Evolutionary conservation across 805 yeast genomes (phyloP), one percentile per base, ranked within the genome.

Genomic region (Cyberlindnera maclurae): DNA sequence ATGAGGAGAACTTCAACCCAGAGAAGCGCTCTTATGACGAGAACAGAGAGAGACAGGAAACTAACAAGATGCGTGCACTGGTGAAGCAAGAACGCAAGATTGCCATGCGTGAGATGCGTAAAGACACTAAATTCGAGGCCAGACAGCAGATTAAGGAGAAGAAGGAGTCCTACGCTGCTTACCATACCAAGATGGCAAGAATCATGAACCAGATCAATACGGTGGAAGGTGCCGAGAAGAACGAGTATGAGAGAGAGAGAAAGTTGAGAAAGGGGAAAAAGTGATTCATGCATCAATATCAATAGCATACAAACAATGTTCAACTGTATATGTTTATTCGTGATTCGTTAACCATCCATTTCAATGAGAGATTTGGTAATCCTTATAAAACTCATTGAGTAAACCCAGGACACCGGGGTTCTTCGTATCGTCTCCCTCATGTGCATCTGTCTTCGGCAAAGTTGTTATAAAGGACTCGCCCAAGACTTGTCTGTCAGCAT

Each of bases 1-100:
- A 82, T 59, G 97, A 90, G 64, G 97, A 87, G 55, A 87, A 88
- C 68, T 93, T 81, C 75, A 90, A 89, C 65, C 96, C 96, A 40
- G 96, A 87, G 57, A 85, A 79, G 75, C 89, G 85, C 65, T 84
- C 94, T 8, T 83, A 87, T 60, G 96, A 90, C 59, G 74, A 82
- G 37, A 83, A 89, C 58, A 71, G 79, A 50, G 79, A 82, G 43
- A 73, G 93, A 62, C 85, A 79, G 49, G 97, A 93, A 61, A 64
- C 85, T 50, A 73, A 71, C 58, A 93, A 93, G 70, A 74, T 90
- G 68, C 77, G 75, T 63, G 79, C 82, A 15, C 86, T 84, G 64
- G 65, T 88, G 62, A 93, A 93, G 78, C 83, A 88, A 63, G 98
- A 93, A 64, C 78, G 81, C 58, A 93, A 93, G 66, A 75, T 80